Conservation (phyloP, 768 basidiomycete genomes). For the Rhizopogon vesiculosus region DNA sequence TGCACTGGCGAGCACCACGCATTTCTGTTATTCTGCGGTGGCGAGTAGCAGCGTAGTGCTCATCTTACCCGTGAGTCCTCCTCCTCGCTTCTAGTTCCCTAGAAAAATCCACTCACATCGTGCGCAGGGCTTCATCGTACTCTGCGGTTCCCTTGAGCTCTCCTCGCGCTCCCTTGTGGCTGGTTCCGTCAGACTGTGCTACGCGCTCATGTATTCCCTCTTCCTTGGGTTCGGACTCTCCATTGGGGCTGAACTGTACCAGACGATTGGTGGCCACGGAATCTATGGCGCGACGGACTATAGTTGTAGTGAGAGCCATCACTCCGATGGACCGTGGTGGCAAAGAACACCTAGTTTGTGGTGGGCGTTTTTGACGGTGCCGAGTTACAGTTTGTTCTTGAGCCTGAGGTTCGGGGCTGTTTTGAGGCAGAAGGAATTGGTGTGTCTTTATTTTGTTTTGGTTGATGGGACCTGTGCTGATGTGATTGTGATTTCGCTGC, state of each 20-base stretch:
- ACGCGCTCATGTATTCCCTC: conserved; percentile 73
- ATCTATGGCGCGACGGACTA: conserved; percentile 56
- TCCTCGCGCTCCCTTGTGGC: conserved; percentile 78
- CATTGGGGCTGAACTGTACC: conserved; percentile 69
- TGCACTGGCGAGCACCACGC: conserved; percentile 60
- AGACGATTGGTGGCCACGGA: conserved; percentile 43
- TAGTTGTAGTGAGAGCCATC: conserved; percentile 52
- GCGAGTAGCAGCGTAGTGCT: conserved; percentile 75
- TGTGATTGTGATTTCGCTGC: not conserved
- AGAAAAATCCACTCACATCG: conserved; percentile 2
- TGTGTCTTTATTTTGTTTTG: conserved; percentile 22
- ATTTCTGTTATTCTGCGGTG: conserved; percentile 79
- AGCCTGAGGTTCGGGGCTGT: conserved; percentile 64
- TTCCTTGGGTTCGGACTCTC: conserved; percentile 79
- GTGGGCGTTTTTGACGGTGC: conserved; percentile 76
- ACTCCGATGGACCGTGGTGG: conserved; percentile 64
- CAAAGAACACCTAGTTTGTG: conserved; percentile 61
- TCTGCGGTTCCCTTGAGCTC: conserved; percentile 72
- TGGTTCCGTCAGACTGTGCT: conserved; percentile 81
- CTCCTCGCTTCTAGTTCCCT: not conserved
- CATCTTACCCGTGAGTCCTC: conserved; percentile 61
- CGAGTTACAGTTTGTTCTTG: conserved; percentile 61
- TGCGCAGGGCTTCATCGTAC: conserved; percentile 56
- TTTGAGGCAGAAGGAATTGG: conserved; percentile 52
- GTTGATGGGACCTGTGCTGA: not conserved